Conservation (phyloP, 176 grass and related monocot species). For the bread wheat (Triticum aestivum) region IWGSC_CS_RefSeq_v2.1 NC_057806.1:575690197-575690696, state of each 20-base stretch:
- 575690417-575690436: slow-evolving; percentile 43
- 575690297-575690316: not conserved
- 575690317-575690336: not conserved
- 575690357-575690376: not conserved
- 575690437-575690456: slow-evolving; percentile 82
- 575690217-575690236: not conserved
- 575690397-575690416: not conserved
- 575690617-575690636: not conserved
- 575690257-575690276: not conserved
- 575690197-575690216: not conserved
- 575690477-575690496: slow-evolving; percentile 87
- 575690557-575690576: slow-evolving; percentile 88
- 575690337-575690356: not conserved
- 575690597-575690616: not conserved
- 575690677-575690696: slow-evolving; percentile 1
- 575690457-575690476: slow-evolving; percentile 85
- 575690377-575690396: not conserved
- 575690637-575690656: slow-evolving; percentile 16
- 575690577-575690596: slow-evolving; percentile 52
- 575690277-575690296: not conserved
- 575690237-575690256: not conserved
- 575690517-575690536: slow-evolving; percentile 70
- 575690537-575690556: slow-evolving; percentile 84
- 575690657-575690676: not conserved
- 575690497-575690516: slow-evolving; percentile 70